Percentiles rank a stretch among this genome's conserved stretches.
phyloP scores from a whole-genome alignment of 2,329 filamentous ascomycete species.

The Sporothrix curviconia region DNA sequence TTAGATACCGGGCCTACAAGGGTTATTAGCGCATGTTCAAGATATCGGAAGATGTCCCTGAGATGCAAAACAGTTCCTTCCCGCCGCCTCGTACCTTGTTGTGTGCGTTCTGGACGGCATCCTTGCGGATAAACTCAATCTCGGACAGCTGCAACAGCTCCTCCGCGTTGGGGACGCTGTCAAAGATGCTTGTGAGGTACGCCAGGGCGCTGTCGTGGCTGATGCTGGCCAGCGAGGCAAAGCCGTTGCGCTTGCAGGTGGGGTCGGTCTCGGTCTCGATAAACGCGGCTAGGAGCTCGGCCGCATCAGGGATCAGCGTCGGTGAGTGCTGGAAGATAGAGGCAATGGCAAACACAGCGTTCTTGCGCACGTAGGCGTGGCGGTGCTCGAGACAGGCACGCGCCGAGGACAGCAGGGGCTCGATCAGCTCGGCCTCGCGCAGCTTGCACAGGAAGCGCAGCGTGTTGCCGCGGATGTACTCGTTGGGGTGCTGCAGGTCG shows the following conservation, averaged over 20 bases:
- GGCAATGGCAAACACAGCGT: conserved; percentile 89
- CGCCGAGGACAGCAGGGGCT: conserved; percentile 87
- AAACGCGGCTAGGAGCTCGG: conserved; percentile 85
- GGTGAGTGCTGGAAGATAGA: conserved; percentile 90
- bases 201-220: conserved; percentile 87
- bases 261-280: conserved; percentile 84
- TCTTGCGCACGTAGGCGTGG: conserved; percentile 97
- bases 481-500: conserved; percentile 93
- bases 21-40: too few relatives aligned
- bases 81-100: conserved; percentile 62
- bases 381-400: conserved; percentile 90
- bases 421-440: conserved; percentile 89
- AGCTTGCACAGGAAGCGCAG: conserved; percentile 95
- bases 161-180: conserved; percentile 88
- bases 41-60: too few relatives aligned
- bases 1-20: conserved; percentile 71
- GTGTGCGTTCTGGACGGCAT: conserved; percentile 87
- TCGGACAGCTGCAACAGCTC: conserved; percentile 90
- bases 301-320: conserved; percentile 86
- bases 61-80: too few relatives aligned
- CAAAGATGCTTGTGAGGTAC: conserved; percentile 83
- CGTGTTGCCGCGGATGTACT: conserved; percentile 98
- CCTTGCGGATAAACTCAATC: conserved; percentile 94
- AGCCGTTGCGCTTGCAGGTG: conserved; percentile 97
- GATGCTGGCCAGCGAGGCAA: conserved; percentile 82